phyloP scores from a whole-genome alignment of 2,329 filamentous ascomycete species.

The Helotiales sp. region DNA sequence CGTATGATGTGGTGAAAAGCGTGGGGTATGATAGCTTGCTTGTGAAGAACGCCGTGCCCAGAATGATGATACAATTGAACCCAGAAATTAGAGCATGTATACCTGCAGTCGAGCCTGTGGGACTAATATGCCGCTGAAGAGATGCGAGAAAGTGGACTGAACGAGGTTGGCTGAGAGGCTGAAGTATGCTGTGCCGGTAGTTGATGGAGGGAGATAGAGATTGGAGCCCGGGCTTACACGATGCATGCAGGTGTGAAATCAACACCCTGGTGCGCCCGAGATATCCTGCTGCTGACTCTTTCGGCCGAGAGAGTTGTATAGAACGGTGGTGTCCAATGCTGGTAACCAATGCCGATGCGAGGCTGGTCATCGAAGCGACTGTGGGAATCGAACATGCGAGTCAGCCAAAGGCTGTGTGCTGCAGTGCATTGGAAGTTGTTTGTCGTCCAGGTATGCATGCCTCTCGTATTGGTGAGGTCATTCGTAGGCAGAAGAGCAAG shows the following conservation, averaged over 20 bases:
- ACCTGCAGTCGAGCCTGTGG: constrained; percentile 3
- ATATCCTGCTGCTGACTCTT: neutral
- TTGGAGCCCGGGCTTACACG: neutral
- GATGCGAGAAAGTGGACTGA: neutral
- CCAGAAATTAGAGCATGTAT: neutral
- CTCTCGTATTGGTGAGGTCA: neutral
- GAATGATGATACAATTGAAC: neutral
- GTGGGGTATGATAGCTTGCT: neutral
- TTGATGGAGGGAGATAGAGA: neutral
- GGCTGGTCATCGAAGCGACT: neutral
- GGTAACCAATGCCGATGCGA: neutral
- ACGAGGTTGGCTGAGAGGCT: neutral
- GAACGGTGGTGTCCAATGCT: neutral
- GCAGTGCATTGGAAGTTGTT: neutral
- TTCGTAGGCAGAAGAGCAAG: neutral
- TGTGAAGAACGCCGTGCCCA: neutral
- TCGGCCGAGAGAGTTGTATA: neutral
- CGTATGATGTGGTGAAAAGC: neutral
- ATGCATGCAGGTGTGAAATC: neutral
- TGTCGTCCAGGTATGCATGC: neutral
- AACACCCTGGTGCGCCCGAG: too few species aligned
- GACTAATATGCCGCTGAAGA: neutral
- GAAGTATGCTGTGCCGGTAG: neutral
- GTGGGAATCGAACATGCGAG: constrained; percentile 4
- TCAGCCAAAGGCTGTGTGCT: constrained; percentile 1